These are phyloP conservation scores for Fusarium denticulatum DNA, from an alignment of 2,329 filamentous ascomycete genomes.

Conservation along the genomic window DNA sequence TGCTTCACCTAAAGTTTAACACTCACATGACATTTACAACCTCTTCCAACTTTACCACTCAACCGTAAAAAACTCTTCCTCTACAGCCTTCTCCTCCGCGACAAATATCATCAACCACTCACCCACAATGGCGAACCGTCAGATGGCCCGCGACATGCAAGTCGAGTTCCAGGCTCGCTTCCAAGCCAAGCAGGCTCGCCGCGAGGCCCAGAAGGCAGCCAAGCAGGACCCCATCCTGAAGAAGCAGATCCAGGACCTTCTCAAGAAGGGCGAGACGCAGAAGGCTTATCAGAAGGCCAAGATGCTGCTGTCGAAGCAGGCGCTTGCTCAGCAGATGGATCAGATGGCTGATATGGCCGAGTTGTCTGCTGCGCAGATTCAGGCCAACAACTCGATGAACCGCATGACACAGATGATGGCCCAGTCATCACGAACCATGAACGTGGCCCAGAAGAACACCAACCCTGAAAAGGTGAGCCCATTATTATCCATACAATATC, in stretches of 20 bases:
- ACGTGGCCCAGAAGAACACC: constrained; percentile 65
- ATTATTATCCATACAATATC: too few species aligned
- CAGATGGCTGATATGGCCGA: constrained; percentile 73
- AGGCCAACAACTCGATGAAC: constrained; percentile 73
- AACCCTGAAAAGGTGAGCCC: constrained; percentile 64
- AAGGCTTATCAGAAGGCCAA: constrained; percentile 72
- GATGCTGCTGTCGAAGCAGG: constrained; percentile 70
- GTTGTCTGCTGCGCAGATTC: constrained; percentile 68
- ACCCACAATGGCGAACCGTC: constrained; percentile 65
- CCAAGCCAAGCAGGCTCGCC: constrained; percentile 70
- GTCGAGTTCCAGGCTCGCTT: constrained; percentile 72
- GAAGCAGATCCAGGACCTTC: constrained; percentile 71
- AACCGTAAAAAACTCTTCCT: background rate
- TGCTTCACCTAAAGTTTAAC: constrained; percentile 21
- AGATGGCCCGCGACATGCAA: constrained; percentile 69
- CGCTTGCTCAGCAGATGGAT: constrained; percentile 71
- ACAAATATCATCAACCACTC: constrained; percentile 20
- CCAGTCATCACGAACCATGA: constrained; percentile 68
- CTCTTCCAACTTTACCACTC: constrained; percentile 1
- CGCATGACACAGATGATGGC: constrained; percentile 73
- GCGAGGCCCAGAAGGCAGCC: constrained; percentile 68
- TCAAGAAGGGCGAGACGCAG: constrained; percentile 71
- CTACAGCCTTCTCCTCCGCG: background rate
- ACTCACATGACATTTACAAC: constrained; percentile 40
- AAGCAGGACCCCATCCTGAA: constrained; percentile 70